Conservation (phyloP, 768 basidiomycete species). For the Mycena haematopus region DNA sequence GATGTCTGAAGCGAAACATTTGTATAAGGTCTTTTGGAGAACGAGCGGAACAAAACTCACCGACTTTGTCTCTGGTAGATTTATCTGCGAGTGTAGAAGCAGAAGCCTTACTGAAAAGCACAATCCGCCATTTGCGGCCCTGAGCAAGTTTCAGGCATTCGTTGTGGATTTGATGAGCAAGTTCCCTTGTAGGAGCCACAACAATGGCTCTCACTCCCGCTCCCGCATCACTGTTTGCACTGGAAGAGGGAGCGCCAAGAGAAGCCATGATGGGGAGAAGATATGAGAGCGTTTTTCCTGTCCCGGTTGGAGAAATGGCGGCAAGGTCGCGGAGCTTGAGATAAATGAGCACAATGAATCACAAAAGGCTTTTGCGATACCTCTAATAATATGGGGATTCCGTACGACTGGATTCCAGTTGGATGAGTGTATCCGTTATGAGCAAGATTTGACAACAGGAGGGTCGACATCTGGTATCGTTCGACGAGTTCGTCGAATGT, state of each 20-base stretch:
- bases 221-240: conserved; percentile 49
- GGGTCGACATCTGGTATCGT: conserved; percentile 63
- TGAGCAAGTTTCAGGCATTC: conserved; percentile 85
- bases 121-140: conserved; percentile 82
- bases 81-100: conserved; percentile 82
- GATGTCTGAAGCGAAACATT: conserved; percentile 65
- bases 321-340: conserved; percentile 82
- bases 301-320: conserved; percentile 96
- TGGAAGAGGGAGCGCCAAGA: conserved; percentile 61
- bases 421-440: conserved; percentile 68
- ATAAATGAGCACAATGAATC: conserved; percentile 18
- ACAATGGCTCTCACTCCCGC: conserved; percentile 79
- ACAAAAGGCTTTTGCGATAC: conserved; percentile 44
- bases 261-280: conserved; percentile 79
- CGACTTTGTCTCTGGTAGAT: conserved; percentile 75
- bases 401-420: conserved; percentile 83
- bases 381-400: conserved; percentile 81
- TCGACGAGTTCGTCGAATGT: conserved; percentile 65
- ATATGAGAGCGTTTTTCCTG: conserved; percentile 95
- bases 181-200: conserved; percentile 90
- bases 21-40: conserved; percentile 5
- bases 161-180: conserved; percentile 95
- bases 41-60: conserved; percentile 48
- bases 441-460: conserved; percentile 68
- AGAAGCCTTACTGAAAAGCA: conserved; percentile 89